A percentile compares a stretch with the other conserved stretches of the same genome.
These are phyloP conservation scores for Mortierella claussenii DNA, from an alignment of 192 early-diverging fungal species.

Conservation along the genomic window DNA sequence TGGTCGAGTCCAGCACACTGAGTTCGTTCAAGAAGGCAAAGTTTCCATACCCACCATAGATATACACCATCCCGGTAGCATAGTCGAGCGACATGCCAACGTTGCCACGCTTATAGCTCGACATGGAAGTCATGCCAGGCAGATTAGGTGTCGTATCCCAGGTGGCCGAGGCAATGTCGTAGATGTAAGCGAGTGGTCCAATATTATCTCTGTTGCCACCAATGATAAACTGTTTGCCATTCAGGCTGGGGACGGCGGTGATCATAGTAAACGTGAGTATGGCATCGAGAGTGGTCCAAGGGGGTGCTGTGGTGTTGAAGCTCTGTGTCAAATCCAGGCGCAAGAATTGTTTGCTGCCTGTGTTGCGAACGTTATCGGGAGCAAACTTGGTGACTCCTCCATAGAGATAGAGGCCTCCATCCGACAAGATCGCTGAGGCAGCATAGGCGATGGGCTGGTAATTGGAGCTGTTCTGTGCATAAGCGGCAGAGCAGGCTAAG, in stretches of 20 bases:
- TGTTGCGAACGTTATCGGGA: neutral
- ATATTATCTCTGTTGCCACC: slow-evolving; percentile 33
- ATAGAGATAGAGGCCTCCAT: slow-evolving; percentile 33
- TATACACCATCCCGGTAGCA: slow-evolving; percentile 21
- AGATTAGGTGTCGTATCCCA: slow-evolving; percentile 20
- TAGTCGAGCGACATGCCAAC: slow-evolving; percentile 27
- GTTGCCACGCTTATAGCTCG: slow-evolving; percentile 31
- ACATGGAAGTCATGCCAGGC: neutral
- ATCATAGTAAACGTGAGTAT: slow-evolving; percentile 25
- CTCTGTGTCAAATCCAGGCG: slow-evolving; percentile 27
- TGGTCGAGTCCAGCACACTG: slow-evolving; percentile 10
- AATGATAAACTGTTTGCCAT: slow-evolving; percentile 25
- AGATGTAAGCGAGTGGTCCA: slow-evolving; percentile 25
- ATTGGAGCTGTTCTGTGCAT: neutral
- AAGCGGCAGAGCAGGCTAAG: neutral
- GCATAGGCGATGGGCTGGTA: slow-evolving; percentile 18
- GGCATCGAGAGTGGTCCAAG: slow-evolving; percentile 10
- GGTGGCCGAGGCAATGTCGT: neutral
- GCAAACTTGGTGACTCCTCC: slow-evolving; percentile 34
- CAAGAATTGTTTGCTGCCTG: slow-evolving; percentile 24
- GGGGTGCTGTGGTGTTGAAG: slow-evolving; percentile 16
- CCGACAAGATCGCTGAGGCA: slow-evolving; percentile 35
- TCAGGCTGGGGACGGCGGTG: slow-evolving; percentile 11
- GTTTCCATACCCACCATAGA: slow-evolving; percentile 23
- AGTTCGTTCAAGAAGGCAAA: slow-evolving; percentile 10